These are phyloP conservation scores for Davidsoniella neocaledoniae DNA, from an alignment of 2,329 filamentous ascomycete genomes.

Conservation along the genomic window DNA sequence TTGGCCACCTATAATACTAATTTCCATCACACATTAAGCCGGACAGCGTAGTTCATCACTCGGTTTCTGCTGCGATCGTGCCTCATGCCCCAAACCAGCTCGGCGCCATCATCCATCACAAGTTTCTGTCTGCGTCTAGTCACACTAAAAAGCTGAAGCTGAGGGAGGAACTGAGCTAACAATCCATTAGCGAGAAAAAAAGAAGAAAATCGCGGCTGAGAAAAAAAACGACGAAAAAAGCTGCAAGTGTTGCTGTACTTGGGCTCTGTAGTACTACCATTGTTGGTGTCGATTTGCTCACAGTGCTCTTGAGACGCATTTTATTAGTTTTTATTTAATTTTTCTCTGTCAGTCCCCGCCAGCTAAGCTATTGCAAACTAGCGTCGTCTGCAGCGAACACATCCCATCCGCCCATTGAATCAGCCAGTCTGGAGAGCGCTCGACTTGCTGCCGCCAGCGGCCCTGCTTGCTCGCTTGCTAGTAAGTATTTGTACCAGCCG, in stretches of 20 bases:
- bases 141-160: too few species aligned
- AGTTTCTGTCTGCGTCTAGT: too few species aligned
- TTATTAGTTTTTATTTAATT: background rate
- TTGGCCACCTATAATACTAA: too few species aligned
- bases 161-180: background rate
- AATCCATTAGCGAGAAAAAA: background rate
- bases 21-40: too few species aligned
- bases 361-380: constrained; percentile 1
- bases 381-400: background rate
- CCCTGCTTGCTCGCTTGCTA: too few species aligned
- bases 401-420: background rate
- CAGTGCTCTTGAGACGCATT: background rate
- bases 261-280: background rate
- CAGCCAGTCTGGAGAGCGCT: background rate
- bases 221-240: background rate
- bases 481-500: background rate
- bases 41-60: too few species aligned
- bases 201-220: background rate
- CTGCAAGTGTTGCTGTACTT: background rate
- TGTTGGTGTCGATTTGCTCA: too few species aligned
- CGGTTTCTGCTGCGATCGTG: too few species aligned
- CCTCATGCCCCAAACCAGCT: too few species aligned
- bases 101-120: too few species aligned
- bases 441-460: background rate
- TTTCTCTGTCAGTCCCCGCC: background rate